Conservation (phyloP, 2,329 filamentous ascomycete genomes). For the Bipolaris sorokiniana region DNA sequence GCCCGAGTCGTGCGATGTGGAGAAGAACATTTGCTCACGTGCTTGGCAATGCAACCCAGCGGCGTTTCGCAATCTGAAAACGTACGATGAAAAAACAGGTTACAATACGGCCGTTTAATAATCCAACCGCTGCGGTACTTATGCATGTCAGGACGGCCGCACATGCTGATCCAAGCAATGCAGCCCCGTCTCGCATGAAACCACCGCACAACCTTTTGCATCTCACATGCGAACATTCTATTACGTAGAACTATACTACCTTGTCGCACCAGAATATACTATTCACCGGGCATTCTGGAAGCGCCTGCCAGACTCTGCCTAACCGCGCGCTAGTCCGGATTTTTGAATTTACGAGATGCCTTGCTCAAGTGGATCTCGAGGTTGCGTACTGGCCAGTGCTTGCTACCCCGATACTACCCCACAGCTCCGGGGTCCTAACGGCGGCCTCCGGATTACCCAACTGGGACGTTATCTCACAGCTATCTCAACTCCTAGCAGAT, state of each 20-base stretch:
- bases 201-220: background rate
- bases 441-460: constrained; percentile 1
- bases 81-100: background rate
- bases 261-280: background rate
- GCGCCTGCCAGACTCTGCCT: background rate
- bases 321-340: background rate
- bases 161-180: background rate
- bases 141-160: background rate
- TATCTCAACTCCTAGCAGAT: background rate
- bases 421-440: background rate
- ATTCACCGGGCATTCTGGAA: background rate
- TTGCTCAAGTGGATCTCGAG: background rate
- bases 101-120: background rate
- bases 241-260: background rate
- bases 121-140: background rate
- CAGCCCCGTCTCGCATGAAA: background rate
- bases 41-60: background rate
- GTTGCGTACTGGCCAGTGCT: background rate
- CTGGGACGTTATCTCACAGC: background rate
- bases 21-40: constrained; percentile 7
- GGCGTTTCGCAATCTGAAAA: background rate
- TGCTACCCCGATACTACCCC: background rate
- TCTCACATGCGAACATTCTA: background rate
- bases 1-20: background rate
- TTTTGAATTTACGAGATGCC: background rate